These are phyloP conservation scores for Cucurbita pepo DNA, from an alignment of 306 rosid species.

Conservation along the genomic window DNA sequence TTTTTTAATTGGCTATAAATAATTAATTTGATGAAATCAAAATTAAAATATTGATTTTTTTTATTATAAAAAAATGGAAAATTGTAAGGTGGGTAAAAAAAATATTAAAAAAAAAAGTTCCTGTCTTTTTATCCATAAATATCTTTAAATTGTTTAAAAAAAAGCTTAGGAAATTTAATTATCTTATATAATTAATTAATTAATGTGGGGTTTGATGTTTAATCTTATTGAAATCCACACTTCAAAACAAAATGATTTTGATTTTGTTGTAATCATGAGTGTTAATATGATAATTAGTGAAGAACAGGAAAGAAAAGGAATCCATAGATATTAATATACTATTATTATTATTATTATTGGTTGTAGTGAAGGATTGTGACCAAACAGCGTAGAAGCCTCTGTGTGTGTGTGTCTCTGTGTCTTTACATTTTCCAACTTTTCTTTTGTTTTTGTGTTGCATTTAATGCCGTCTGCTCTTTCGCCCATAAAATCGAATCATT, in stretches of 20 bases:
- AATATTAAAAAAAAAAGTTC: background rate
- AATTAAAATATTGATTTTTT: background rate
- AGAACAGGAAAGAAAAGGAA: too few relatives aligned
- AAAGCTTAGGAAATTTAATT: background rate
- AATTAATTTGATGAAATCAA: background rate
- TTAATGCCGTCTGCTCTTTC: background rate
- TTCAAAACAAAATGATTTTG: background rate
- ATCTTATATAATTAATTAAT: too few relatives aligned
- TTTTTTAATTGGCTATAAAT: background rate
- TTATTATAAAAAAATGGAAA: background rate
- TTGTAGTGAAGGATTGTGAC: constrained; percentile 1
- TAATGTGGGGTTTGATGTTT: background rate
- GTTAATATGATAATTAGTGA: background rate
- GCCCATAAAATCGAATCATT: background rate
- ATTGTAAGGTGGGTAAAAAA: background rate
- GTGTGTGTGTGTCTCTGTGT: background rate
- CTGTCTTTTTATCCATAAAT: background rate
- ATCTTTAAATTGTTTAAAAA: background rate
- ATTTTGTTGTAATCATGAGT: background rate
- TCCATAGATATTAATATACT: too few relatives aligned
- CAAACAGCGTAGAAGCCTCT: background rate
- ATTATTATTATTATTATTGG: background rate
- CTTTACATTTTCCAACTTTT: background rate
- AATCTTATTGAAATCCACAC: background rate
- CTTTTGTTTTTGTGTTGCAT: background rate